Evolutionary conservation across 768 basidiomycete species (phyloP).

Genomic region (Saitozyma sp.): DNA sequence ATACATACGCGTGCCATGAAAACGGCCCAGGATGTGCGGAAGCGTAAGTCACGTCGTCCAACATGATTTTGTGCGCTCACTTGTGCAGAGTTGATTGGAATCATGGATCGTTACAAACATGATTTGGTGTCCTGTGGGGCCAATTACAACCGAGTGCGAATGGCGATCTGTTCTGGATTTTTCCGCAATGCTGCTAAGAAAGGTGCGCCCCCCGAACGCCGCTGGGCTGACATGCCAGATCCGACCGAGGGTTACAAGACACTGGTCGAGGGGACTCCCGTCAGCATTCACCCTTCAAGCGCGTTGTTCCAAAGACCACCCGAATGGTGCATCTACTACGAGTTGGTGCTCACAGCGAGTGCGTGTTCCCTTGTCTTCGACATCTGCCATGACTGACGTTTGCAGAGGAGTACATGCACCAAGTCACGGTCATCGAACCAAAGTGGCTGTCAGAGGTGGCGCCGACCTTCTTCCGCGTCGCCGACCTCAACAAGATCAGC

Average conservation of each 20-base stretch:
- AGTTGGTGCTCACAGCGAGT: slow-evolving; percentile 91
- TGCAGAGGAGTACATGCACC: slow-evolving; percentile 51
- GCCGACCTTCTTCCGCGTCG: slow-evolving; percentile 97
- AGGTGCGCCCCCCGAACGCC: slow-evolving; percentile 61
- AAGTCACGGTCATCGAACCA: slow-evolving; percentile 86
- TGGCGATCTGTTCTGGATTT: slow-evolving; percentile 95
- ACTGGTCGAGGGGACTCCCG: slow-evolving; percentile 66
- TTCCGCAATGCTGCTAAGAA: slow-evolving; percentile 99
- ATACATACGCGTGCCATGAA: slow-evolving; percentile 97
- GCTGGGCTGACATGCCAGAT: slow-evolving; percentile 28
- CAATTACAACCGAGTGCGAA: slow-evolving; percentile 89
- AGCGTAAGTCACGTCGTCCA: slow-evolving; percentile 56
- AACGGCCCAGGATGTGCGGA: slow-evolving; percentile 93
- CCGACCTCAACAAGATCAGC: slow-evolving; percentile 93
- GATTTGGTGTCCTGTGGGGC: slow-evolving; percentile 69
- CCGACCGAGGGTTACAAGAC: slow-evolving; percentile 89
- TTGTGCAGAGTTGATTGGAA: slow-evolving; percentile 71
- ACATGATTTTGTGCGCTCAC: slow-evolving; percentile 4
- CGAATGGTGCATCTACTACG: slow-evolving; percentile 72
- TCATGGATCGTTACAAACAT: slow-evolving; percentile 99
- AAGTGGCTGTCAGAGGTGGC: slow-evolving; percentile 99
- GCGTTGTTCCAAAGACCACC: slow-evolving; percentile 90
- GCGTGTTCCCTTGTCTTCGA: slow-evolving; percentile 64
- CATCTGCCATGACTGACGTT: slow-evolving; percentile 41
- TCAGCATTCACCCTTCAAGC: slow-evolving; percentile 96